Conservation (phyloP, 2,329 filamentous ascomycete species). For the Hymenoscyphus occultus region DNA sequence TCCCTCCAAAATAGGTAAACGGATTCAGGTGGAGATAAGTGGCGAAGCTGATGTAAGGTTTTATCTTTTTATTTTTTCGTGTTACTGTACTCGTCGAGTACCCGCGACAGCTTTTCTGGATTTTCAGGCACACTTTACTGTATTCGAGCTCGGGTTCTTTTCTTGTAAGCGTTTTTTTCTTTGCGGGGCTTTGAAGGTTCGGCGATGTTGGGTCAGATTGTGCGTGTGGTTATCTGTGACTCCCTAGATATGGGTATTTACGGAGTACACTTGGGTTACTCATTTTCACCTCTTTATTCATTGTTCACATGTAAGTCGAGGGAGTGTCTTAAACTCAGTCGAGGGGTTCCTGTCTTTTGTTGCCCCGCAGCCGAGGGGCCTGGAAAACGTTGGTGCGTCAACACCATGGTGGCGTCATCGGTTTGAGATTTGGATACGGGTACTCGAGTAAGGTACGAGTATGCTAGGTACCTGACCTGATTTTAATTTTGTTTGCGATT, state of each 20-base stretch:
- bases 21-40: not conserved
- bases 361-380: not conserved
- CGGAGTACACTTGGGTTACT: not conserved
- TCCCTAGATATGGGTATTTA: not conserved
- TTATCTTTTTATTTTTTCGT: not conserved
- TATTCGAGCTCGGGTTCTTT: not conserved
- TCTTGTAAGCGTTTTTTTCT: not conserved
- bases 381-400: not conserved
- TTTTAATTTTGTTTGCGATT: too few relatives aligned
- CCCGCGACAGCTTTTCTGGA: too few relatives aligned
- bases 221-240: not conserved
- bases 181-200: not conserved
- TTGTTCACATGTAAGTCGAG: not conserved
- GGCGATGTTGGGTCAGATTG: not conserved
- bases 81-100: too few relatives aligned
- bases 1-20: not conserved
- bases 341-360: slow-evolving; percentile 3
- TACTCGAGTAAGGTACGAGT: too few relatives aligned
- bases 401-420: not conserved
- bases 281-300: not conserved
- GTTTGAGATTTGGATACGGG: not conserved
- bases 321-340: not conserved
- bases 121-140: not conserved
- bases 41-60: not conserved
- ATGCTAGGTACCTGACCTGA: too few relatives aligned